Percentiles rank a stretch among this genome's conserved stretches.
Evolutionary conservation across 805 yeast genomes (phyloP).

Genomic region (Yarrowia sp.): DNA sequence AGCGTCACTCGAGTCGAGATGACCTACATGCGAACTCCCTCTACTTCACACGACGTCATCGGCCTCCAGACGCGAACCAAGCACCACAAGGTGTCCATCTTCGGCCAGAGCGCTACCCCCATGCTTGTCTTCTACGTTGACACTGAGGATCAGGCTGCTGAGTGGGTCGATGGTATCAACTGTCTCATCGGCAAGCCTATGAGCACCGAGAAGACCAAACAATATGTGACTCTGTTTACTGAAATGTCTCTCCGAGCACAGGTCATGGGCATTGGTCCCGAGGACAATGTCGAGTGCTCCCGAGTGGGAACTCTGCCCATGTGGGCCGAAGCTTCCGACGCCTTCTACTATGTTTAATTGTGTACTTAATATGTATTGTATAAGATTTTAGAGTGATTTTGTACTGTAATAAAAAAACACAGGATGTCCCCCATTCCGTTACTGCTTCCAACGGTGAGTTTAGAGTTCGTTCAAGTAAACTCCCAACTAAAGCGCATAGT

Average conservation of each 20-base stretch:
- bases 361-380: neutral
- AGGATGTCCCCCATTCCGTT: too few relatives aligned
- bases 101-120: slow-evolving; percentile 43
- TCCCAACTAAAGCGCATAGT: too few relatives aligned
- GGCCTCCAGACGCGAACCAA: slow-evolving; percentile 56
- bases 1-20: slow-evolving; percentile 47
- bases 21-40: slow-evolving; percentile 41
- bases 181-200: slow-evolving; percentile 45
- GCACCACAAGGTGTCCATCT: slow-evolving; percentile 55
- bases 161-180: slow-evolving; percentile 78
- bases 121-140: slow-evolving; percentile 63
- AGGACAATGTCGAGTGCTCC: slow-evolving; percentile 26
- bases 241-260: slow-evolving; percentile 52
- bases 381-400: neutral
- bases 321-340: slow-evolving; percentile 27
- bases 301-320: slow-evolving; percentile 15
- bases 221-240: slow-evolving; percentile 47
- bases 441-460: too few relatives aligned
- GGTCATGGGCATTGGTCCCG: slow-evolving; percentile 44
- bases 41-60: slow-evolving; percentile 44
- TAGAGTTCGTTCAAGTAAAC: too few relatives aligned
- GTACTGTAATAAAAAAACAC: too few relatives aligned
- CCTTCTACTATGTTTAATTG: slow-evolving; percentile 31
- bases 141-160: slow-evolving; percentile 61
- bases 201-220: slow-evolving; percentile 46